Base-by-base conservation (phyloP, 306 rosid species). In the Vigna mungo region DNA sequence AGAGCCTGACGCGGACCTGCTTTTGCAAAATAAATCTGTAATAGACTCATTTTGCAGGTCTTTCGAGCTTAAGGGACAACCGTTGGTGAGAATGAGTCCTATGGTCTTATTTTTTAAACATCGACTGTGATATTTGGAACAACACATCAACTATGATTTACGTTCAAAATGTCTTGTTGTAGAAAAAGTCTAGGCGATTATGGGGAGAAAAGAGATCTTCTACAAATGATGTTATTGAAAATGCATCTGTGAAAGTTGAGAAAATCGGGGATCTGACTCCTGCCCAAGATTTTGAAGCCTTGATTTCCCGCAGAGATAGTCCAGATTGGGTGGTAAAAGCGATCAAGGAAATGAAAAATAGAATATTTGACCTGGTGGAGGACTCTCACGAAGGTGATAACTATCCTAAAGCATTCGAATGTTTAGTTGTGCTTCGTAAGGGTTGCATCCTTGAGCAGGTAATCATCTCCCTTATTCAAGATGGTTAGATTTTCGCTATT, bases 391-490 rank as follows among this genome's bases (percentile, higher is more conserved):
- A 88, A 59, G 89, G 96, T 5, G 92, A 94, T 83, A 88, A 86
- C 52, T 89, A 84, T 84, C 68, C 87, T 39, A 89, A 85, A 80
- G 95, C 91, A 41, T 25, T 82, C n/a, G 93, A 87, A 58, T 88
- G 84, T 76, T 85, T 94, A 71, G 74, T 76, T 30, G 88, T 85
- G 54, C 95, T 94, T 78, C 97, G 98, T 56, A 92, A 90, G 81
- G 98, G 90, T 73, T 94, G 97, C 84, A 80, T 94, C 27, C 80
- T 84, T 61, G 97, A 86, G 86, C 97, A 92, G 87, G 98, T 94
- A 80, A 36, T 4, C 18, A 25, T 27, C 41, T 59, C 12, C 27
- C 59, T 60, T 58, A 27, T 58, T 58, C 2, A 56, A 56, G 63
- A 56, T 0, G 36, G 37, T 56, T 56, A 1, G 63, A 56, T 25